Evolutionary conservation across 2,329 filamentous ascomycete genomes (phyloP), one percentile per base, ranked within the genome.

Genomic region (Ophiocordyceps unilateralis): DNA sequence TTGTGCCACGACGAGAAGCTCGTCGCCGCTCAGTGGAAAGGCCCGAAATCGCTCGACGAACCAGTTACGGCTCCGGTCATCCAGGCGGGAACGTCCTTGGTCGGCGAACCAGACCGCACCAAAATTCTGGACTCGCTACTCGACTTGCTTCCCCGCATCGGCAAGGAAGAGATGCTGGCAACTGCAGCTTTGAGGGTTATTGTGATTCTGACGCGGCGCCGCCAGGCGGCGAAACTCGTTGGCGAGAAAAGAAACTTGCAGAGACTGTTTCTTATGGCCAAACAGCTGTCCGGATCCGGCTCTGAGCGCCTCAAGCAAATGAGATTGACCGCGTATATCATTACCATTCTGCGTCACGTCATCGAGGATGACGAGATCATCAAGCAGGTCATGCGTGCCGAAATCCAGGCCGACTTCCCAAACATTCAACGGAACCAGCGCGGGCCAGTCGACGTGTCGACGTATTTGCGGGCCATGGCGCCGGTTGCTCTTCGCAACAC

Each of bases 341-440:
- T 96, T 72, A 74, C 89, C 12, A 81, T 95, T 42, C 66, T 98
- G 38, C 80, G 93, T 36, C 91, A 98, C 55, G 81, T 98, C 49
- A 76, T 96, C 43, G 91, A 98, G 61, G 93, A 98, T 54, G 86
- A 94, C 41, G 81, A 87, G 17, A 91, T 82, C 2, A 73, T 96
- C 46, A 85, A 83, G 50, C 85, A 95, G 56, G 80, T 94, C 46
- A 95, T 98, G 83, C 75, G 81, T 42, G 82, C 80, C 23, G 89
- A 96, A 57, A 93, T 98, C 52, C 77, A 79, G 49, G 66, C 74
- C n/a, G 78, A 76, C 53, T 84, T 95, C 50, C 78, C 84, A 43
- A 69, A 70, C 47, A 55, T 62, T 6, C 61, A 62, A 20, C 59
- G 70, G 30, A 66, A 61, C 38, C 57, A 63, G 24, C 72, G 81